phyloP scores from a whole-genome alignment of 2,329 filamentous ascomycete genomes.

The Cryphonectria carpinicola region DNA sequence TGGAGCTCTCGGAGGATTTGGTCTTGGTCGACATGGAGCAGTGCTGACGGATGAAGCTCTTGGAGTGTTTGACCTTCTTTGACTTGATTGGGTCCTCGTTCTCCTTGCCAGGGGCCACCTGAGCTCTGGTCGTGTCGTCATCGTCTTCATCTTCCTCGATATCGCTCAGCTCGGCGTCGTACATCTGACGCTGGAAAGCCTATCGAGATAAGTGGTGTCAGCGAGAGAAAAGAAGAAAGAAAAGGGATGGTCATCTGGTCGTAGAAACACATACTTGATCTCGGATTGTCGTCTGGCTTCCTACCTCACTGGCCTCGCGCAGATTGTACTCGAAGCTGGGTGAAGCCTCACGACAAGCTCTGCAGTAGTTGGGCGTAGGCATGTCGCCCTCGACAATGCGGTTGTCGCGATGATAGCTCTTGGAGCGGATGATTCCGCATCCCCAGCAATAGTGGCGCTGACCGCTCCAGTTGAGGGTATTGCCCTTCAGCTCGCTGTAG shows the following conservation, averaged over 20 bases:
- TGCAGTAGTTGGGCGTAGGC: slow-evolving; percentile 28
- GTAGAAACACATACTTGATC: slow-evolving; percentile 16
- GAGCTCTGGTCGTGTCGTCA: background rate
- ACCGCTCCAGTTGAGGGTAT: slow-evolving; percentile 17
- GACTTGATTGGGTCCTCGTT: slow-evolving; percentile 16
- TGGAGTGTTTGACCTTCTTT: slow-evolving; percentile 17
- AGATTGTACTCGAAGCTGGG: slow-evolving; percentile 22
- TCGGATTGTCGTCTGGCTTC: slow-evolving; percentile 15
- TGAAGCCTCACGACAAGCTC: slow-evolving; percentile 24
- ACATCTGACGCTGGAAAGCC: slow-evolving; percentile 27
- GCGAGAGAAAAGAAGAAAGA: background rate
- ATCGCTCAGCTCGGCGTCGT: slow-evolving; percentile 26
- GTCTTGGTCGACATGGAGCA: slow-evolving; percentile 21
- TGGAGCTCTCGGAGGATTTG: slow-evolving; percentile 22
- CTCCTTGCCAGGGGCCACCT: slow-evolving; percentile 21
- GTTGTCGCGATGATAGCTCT: slow-evolving; percentile 26
- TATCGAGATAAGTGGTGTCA: background rate
- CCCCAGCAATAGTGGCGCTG: slow-evolving; percentile 29
- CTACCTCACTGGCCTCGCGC: slow-evolving; percentile 26
- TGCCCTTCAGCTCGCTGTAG: slow-evolving; percentile 12
- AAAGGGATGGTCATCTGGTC: background rate
- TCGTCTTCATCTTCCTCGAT: slow-evolving; percentile 23
- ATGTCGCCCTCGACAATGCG: slow-evolving; percentile 7
- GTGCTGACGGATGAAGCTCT: slow-evolving; percentile 24
- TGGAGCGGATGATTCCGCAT: slow-evolving; percentile 28